These are phyloP conservation scores for Syzygium aromaticum DNA, from an alignment of 345 rosid species.

Conservation along the genomic window DNA sequence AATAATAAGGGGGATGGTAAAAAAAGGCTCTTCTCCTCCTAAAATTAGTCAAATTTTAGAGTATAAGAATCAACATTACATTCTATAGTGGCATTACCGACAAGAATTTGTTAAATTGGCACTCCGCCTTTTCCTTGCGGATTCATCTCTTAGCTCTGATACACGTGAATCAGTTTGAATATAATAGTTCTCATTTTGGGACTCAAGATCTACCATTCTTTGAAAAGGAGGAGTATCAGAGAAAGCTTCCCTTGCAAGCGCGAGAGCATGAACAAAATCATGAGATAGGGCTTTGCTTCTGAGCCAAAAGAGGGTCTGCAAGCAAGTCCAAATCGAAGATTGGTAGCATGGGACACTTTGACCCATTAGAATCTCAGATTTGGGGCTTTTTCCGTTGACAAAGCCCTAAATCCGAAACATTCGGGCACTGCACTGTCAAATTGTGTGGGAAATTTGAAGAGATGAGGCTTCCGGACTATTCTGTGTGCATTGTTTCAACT, in stretches of 20 bases:
- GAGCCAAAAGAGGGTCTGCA: too few relatives aligned
- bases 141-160: background rate
- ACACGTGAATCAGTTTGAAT: background rate
- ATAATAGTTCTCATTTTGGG: background rate
- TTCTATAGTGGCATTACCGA: background rate
- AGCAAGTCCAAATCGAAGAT: too few relatives aligned
- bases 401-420: background rate
- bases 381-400: background rate
- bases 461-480: background rate
- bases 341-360: background rate
- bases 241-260: too few relatives aligned
- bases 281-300: too few relatives aligned
- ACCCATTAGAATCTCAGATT: background rate
- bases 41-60: background rate
- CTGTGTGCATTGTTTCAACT: background rate
- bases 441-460: background rate
- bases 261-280: too few relatives aligned
- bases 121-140: background rate
- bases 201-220: too few relatives aligned
- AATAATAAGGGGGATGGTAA: background rate
- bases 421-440: background rate
- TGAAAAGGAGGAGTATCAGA: too few relatives aligned
- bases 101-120: background rate
- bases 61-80: background rate
- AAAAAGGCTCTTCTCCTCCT: background rate